phyloP scores from a whole-genome alignment of 257 asterid genomes.

The Solanum ossicruentum region DNA sequence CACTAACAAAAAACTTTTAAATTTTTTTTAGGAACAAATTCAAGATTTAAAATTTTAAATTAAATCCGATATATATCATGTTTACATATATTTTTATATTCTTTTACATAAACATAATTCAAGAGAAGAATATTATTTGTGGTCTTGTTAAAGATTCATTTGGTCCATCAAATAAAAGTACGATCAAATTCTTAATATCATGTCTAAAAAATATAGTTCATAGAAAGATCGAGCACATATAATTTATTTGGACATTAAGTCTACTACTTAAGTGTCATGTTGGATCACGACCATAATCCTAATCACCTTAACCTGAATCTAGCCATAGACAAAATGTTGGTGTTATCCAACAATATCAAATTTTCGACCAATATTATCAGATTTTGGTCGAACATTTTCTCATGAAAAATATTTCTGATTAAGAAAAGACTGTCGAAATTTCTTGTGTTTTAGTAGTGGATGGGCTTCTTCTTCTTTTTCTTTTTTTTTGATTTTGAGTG shows the following conservation, averaged over 20 bases:
- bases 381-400: too few species aligned
- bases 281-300: not conserved
- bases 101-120: not conserved
- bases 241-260: not conserved
- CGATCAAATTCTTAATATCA: not conserved
- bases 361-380: not conserved
- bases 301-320: not conserved
- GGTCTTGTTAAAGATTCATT: not conserved
- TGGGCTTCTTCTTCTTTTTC: not conserved
- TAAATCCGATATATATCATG: rapidly evolving
- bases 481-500: too few species aligned
- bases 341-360: not conserved
- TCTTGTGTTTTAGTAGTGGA: not conserved
- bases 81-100: not conserved
- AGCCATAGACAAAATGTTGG: not conserved
- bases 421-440: not conserved
- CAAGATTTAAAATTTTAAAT: not conserved
- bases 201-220: not conserved
- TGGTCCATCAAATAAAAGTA: not conserved
- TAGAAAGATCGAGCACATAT: not conserved
- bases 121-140: not conserved
- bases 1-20: not conserved
- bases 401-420: not conserved
- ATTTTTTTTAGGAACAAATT: not conserved
- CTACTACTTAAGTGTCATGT: not conserved